Conservation (phyloP, 2,329 filamentous ascomycete genomes). For the Stachybotrys chartarum region DNA sequence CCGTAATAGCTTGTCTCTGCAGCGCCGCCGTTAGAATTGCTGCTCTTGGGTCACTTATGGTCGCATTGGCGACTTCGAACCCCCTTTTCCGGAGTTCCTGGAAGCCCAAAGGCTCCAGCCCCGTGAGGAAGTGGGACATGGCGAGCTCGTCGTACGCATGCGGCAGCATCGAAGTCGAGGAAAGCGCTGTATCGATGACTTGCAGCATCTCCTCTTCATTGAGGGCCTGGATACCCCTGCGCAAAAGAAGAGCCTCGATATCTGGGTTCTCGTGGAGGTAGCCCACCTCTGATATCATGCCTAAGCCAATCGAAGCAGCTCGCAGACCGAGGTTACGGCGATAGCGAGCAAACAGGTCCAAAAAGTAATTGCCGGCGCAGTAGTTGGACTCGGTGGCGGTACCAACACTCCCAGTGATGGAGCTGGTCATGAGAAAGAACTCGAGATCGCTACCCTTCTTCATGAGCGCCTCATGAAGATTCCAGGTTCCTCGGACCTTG, state of each 20-base stretch:
- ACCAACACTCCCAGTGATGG: not conserved
- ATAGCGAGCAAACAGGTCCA: not conserved
- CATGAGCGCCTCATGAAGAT: not conserved
- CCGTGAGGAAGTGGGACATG: constrained; percentile 11
- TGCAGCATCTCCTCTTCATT: constrained; percentile 19
- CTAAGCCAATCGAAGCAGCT: not conserved
- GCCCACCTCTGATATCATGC: constrained; percentile 1
- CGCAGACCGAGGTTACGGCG: not conserved
- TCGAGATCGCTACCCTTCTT: not conserved
- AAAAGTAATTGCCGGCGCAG: not conserved
- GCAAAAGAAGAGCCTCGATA: constrained; percentile 21
- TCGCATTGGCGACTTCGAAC: constrained; percentile 7
- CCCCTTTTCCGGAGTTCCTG: constrained; percentile 10
- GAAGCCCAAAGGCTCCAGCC: constrained; percentile 12
- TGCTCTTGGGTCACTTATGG: constrained; percentile 10
- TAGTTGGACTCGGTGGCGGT: not conserved
- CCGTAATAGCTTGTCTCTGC: not conserved
- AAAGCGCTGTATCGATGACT: constrained; percentile 9
- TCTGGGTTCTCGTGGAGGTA: constrained; percentile 22
- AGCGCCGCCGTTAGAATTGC: constrained; percentile 9
- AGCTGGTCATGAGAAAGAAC: not conserved
- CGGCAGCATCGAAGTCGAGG: too few species aligned
- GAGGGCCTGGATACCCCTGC: constrained; percentile 24
- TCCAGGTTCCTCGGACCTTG: not conserved
- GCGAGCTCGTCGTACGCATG: too few species aligned